These are phyloP conservation scores for Diplodia corticola DNA, from an alignment of 2,329 filamentous ascomycete genomes.

Conservation along the genomic window DNA sequence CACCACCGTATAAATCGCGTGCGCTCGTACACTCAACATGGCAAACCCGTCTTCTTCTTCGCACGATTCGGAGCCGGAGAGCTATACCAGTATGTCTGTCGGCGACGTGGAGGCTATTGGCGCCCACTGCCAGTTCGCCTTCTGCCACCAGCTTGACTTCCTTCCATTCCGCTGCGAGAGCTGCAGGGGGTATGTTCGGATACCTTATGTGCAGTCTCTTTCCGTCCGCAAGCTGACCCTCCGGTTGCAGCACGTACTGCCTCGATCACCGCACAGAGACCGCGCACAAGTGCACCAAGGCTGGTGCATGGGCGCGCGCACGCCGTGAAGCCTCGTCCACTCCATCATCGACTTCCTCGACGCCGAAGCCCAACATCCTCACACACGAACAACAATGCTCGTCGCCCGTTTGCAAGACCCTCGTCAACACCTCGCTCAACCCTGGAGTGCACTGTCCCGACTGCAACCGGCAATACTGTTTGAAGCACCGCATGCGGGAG, in stretches of 20 bases:
- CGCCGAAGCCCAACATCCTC: slow-evolving; percentile 55
- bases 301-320: slow-evolving; percentile 60
- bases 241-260: slow-evolving; percentile 68
- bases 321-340: slow-evolving; percentile 43
- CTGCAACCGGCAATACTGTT: slow-evolving; percentile 74
- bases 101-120: slow-evolving; percentile 83
- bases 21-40: background rate
- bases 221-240: background rate
- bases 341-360: slow-evolving; percentile 30
- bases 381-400: slow-evolving; percentile 69
- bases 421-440: slow-evolving; percentile 66
- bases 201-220: background rate
- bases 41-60: background rate
- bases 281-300: slow-evolving; percentile 67
- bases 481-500: slow-evolving; percentile 73
- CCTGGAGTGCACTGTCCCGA: slow-evolving; percentile 69
- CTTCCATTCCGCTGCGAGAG: slow-evolving; percentile 92
- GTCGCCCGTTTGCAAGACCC: slow-evolving; percentile 65
- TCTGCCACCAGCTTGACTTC: slow-evolving; percentile 95
- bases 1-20: slow-evolving; percentile 12
- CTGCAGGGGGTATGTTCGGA: slow-evolving; percentile 59
- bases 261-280: slow-evolving; percentile 90
- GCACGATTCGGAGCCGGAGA: slow-evolving; percentile 42
- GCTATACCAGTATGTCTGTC: slow-evolving; percentile 71
- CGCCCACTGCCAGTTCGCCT: slow-evolving; percentile 84